phyloP scores from a whole-genome alignment of 148 eudicot species.

The Tetragonia tetragonoides region DNA sequence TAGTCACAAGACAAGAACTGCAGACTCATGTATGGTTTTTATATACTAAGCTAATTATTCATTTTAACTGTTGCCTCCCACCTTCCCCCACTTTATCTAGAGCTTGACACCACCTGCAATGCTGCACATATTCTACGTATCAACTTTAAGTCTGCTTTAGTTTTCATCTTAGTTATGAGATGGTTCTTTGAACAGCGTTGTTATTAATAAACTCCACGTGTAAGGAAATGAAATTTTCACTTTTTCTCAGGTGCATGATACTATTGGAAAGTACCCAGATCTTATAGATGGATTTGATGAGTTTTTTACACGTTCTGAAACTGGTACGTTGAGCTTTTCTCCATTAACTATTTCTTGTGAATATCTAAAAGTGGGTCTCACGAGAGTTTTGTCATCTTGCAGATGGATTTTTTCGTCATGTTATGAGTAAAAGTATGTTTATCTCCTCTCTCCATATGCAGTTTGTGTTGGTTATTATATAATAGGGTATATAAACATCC shows the following conservation, averaged over 20 bases:
- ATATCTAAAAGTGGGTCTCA: constrained; percentile 16
- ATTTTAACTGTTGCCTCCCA: no score
- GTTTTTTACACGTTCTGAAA: constrained; percentile 79
- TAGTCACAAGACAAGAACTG: constrained; percentile 79
- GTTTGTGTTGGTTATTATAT: background rate
- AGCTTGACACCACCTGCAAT: constrained; percentile 1
- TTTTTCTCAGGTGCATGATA: constrained; percentile 69
- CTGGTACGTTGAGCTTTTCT: constrained; percentile 39
- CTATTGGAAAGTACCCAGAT: constrained; percentile 81
- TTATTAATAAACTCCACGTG: background rate
- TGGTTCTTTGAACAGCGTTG: background rate
- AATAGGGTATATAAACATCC: background rate
- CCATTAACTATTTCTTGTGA: background rate
- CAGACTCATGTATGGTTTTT: constrained; percentile 64
- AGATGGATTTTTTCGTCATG: constrained; percentile 95
- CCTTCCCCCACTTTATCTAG: background rate
- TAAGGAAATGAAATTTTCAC: constrained; percentile 2
- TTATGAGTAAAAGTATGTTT: constrained; percentile 83
- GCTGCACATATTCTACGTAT: background rate
- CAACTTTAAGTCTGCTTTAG: background rate
- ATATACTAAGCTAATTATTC: background rate
- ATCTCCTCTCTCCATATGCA: background rate
- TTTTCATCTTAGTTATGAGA: background rate
- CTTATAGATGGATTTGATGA: constrained; percentile 93
- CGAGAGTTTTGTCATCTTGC: constrained; percentile 24